Evolutionary conservation across 805 yeast genomes (phyloP).

Genomic region (Saccharomycopsis fibuligera): DNA sequence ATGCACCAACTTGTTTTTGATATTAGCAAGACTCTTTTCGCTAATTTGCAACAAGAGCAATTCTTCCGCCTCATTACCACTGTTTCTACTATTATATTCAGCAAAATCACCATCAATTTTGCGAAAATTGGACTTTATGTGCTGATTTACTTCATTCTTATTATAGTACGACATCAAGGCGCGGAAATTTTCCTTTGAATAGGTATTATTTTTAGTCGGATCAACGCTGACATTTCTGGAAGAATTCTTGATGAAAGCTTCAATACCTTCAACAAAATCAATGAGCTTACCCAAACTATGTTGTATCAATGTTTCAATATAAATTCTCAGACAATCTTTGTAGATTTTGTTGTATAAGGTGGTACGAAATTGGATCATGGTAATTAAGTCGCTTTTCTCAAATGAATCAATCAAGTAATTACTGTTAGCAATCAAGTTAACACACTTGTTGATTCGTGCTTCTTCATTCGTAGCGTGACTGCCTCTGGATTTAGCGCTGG

Average conservation of each 20-base stretch:
- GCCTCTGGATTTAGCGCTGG: conserved; percentile 12
- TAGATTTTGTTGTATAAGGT: conserved; percentile 22
- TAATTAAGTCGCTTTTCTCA: conserved; percentile 22
- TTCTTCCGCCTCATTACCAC: conserved; percentile 12
- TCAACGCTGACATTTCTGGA: conserved; percentile 30
- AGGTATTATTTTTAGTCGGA: conserved; percentile 57
- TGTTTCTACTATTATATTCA: not conserved
- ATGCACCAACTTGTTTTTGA: conserved; percentile 49
- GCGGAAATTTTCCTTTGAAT: conserved; percentile 51
- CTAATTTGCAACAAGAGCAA: conserved; percentile 12
- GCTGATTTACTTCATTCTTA: conserved; percentile 47
- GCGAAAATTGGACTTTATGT: conserved; percentile 48
- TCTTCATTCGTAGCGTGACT: conserved; percentile 22
- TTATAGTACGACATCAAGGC: conserved; percentile 53
- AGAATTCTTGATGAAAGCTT: conserved; percentile 38
- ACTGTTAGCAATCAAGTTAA: conserved; percentile 48
- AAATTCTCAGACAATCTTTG: conserved; percentile 30
- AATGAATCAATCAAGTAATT: conserved; percentile 43
- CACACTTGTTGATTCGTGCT: conserved; percentile 30
- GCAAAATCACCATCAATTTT: conserved; percentile 52
- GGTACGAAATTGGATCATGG: conserved; percentile 25
- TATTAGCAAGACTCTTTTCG: conserved; percentile 28
- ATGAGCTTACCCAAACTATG: conserved; percentile 62
- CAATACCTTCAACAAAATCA: conserved; percentile 59
- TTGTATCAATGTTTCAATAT: conserved; percentile 41